These are phyloP conservation scores for Begonia loranthoides DNA, from an alignment of 306 rosid genomes.

Conservation along the genomic window DNA sequence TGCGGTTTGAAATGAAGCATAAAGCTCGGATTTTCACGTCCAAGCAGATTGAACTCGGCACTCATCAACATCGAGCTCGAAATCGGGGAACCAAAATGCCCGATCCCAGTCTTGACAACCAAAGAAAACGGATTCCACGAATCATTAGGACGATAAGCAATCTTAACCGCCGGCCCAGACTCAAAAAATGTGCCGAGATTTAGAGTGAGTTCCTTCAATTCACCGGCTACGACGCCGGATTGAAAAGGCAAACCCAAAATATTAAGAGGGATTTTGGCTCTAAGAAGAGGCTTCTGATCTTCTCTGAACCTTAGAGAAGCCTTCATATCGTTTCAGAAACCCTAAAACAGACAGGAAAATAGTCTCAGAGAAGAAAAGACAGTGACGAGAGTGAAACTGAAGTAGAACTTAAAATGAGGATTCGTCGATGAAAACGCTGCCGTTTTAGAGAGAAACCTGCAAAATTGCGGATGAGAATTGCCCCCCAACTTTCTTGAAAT, in stretches of 20 bases:
- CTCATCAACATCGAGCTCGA: constrained; percentile 63
- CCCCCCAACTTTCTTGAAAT: not conserved
- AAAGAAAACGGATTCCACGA: constrained; percentile 57
- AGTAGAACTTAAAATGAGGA: not conserved
- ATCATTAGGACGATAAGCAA: constrained; percentile 67
- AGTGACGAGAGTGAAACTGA: not conserved
- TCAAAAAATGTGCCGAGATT: constrained; percentile 65
- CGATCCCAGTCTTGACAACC: constrained; percentile 56
- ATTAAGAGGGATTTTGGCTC: constrained; percentile 69
- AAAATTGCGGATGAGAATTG: not conserved
- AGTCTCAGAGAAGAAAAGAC: not conserved
- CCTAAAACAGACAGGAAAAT: not conserved
- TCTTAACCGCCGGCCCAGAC: constrained; percentile 45
- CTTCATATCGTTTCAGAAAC: constrained; percentile 33
- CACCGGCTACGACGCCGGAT: constrained; percentile 75
- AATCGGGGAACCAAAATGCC: constrained; percentile 58
- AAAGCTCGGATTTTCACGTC: constrained; percentile 40
- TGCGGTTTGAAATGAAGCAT: constrained; percentile 84
- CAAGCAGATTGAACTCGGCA: constrained; percentile 58
- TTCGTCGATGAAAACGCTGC: not conserved
- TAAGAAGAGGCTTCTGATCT: constrained; percentile 52
- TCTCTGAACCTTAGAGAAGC: constrained; percentile 84
- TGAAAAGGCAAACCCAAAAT: constrained; percentile 69
- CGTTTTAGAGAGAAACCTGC: not conserved
- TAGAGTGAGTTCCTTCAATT: constrained; percentile 66